Conservation (phyloP, 129 eudicot genomes). For the Artemisia tridentata region DNA sequence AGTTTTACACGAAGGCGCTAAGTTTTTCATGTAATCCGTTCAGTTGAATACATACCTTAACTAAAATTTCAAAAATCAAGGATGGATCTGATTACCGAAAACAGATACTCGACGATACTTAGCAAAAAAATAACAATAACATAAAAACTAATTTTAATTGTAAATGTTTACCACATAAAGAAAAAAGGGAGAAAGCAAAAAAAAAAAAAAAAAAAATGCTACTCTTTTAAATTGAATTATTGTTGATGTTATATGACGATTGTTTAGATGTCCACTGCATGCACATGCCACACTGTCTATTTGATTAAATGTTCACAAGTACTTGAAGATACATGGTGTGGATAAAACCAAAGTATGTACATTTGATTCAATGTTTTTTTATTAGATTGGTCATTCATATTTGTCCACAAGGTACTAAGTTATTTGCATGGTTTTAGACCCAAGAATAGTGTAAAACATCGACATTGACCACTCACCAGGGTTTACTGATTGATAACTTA, state of each 20-base stretch:
- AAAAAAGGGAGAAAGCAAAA: neutral
- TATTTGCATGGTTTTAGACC: conserved; percentile 31
- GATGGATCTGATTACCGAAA: too few relatives aligned
- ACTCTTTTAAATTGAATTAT: conserved; percentile 20
- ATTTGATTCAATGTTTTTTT: conserved; percentile 31
- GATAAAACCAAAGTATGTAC: conserved; percentile 40
- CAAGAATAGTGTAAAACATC: conserved; percentile 32
- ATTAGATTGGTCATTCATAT: conserved; percentile 39
- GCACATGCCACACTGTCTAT: conserved; percentile 35
- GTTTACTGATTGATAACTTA: conserved; percentile 19
- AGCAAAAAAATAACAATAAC: neutral
- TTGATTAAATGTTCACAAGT: conserved; percentile 35
- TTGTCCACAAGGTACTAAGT: conserved; percentile 34
- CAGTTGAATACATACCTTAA: too few relatives aligned
- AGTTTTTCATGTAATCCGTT: too few relatives aligned
- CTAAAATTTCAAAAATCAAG: too few relatives aligned
- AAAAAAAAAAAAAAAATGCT: neutral
- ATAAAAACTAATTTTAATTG: neutral
- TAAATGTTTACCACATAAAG: neutral
- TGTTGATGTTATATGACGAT: conserved; percentile 27
- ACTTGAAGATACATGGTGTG: conserved; percentile 31
- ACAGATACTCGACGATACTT: neutral
- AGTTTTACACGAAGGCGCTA: too few relatives aligned
- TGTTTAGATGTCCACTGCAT: conserved; percentile 33
- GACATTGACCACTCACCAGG: conserved; percentile 28